Conservation (phyloP, 2,329 filamentous ascomycete genomes). For the Aspergillus niger region DNA sequence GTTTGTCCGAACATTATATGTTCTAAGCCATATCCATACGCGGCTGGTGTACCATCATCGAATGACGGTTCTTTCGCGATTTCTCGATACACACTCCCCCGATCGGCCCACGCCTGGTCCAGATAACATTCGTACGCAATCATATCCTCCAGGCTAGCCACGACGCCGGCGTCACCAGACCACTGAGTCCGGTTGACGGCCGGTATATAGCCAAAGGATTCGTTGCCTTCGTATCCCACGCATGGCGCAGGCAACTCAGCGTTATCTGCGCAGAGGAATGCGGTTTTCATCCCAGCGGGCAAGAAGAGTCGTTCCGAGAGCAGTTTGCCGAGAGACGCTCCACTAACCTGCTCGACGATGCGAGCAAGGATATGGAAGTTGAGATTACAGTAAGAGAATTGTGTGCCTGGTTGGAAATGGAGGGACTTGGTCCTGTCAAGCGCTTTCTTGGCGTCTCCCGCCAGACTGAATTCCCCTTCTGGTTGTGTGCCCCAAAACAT, state of each 20-base stretch:
- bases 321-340: slow-evolving; percentile 37
- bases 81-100: slow-evolving; percentile 38
- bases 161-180: slow-evolving; percentile 50
- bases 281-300: slow-evolving; percentile 48
- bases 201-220: slow-evolving; percentile 38
- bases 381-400: slow-evolving; percentile 49
- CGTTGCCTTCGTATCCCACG: slow-evolving; percentile 48
- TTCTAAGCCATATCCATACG: slow-evolving; percentile 43
- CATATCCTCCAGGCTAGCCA: slow-evolving; percentile 50
- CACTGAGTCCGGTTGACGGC: slow-evolving; percentile 49
- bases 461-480: slow-evolving; percentile 44
- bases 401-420: slow-evolving; percentile 48
- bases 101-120: slow-evolving; percentile 34
- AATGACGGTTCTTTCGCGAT: slow-evolving; percentile 33
- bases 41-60: slow-evolving; percentile 37
- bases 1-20: slow-evolving; percentile 30
- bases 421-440: slow-evolving; percentile 38
- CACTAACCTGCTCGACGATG: slow-evolving; percentile 43
- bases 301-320: slow-evolving; percentile 43
- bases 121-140: slow-evolving; percentile 49
- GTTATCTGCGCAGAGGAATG: slow-evolving; percentile 42
- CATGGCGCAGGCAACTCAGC: slow-evolving; percentile 41
- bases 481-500: slow-evolving; percentile 47
- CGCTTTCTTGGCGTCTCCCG: slow-evolving; percentile 31
- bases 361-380: slow-evolving; percentile 47